Evolutionary conservation across 305 asterid genomes (phyloP), one percentile per base, ranked within the genome.

Genomic region (Caryopteris hybrid): DNA sequence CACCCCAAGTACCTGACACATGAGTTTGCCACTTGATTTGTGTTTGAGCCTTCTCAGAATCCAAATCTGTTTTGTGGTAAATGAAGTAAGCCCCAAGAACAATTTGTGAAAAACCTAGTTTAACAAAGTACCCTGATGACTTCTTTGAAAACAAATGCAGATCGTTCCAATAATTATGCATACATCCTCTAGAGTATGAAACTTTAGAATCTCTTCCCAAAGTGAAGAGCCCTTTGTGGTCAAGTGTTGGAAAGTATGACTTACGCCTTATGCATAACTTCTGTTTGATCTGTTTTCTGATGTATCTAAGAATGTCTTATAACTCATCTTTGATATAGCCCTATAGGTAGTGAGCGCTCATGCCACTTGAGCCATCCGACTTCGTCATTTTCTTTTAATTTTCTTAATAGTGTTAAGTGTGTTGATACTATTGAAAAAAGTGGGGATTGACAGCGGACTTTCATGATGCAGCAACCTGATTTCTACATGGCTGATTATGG

Each of bases 81-180:
- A 13, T n/a, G 68, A 41, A 45, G 42, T 68, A 69, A 47, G 50
- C 50, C 57, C 59, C 33, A 62, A 43, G 61, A 38, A 62, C 52
- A 39, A 45, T 31, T 10, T 13, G 29, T 21, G 23, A 0, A 6
- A 11, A 45, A 13, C n/a, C 14, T 34, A 60, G 45, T 39, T 29
- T 14, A 12, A 50, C 12, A 1, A 50, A 29, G 23, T 47, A 17
- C 18, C 43, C 63, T 20, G 34, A 31, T 48, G 56, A 39, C 52
- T 31, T 54, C 33, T 31, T 55, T 27, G 51, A 59, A 53, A 62
- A 47, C 25, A 42, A 39, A 55, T 50, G 43, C 36, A 21, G 11
- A 23, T 20, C 12, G 4, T 60, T 18, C 64, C 66, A 22, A 54
- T 18, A 18, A 21, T 53, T 41, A 46, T 14, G 52, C 12, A 8